Evolutionary conservation across 2,329 filamentous ascomycete species (phyloP), one percentile per base, ranked within the genome.

Genomic region (Emmonsiellopsis sp.): DNA sequence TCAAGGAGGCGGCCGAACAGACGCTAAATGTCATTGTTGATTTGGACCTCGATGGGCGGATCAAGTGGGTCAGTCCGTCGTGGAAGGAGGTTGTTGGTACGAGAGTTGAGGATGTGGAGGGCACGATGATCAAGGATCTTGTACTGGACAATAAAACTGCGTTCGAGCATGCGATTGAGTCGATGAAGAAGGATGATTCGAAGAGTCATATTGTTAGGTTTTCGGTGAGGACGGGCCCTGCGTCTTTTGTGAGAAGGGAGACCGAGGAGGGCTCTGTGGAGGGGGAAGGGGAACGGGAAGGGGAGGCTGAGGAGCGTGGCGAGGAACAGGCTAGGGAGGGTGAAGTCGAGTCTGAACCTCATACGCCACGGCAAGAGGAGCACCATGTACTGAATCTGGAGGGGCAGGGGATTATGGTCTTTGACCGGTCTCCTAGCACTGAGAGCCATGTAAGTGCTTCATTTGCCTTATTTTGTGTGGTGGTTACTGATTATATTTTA

Each of bases 321-420:
- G 61, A 73, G 9, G 65, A 70, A 54, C 70, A 73, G 46, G 63
- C 67, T 31, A 70, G 70, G 43, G 62, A 67, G 47, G 63, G 73
- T 30, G 66, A 73, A 52, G 34, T 26, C 20, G 20, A 26, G 20
- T 26, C 20, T 26, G 20, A 26, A 26, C 20, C 20, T 26, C 20
- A 26, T 26, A 26, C 20, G 20, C 20, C 20, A 5, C 20, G 20
- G 20, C 65, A 70, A 31, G 65, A 72, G 13, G 70, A 73, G 13
- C 69, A 73, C n/a, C 73, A 78, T 54, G 77, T 82, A 40, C 78
- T 95, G 56, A 86, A 90, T 57, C 80, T 98, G 55, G 94, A 98
- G 73, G 94, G 89, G 6, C 93, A 98, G 71, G 93, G 93, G 20
- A 98, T 98, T 65, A 95, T 97, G 86, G 89, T 97, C 6, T 97